A percentile compares a stretch with the other conserved stretches of the same genome.
phyloP scores from a whole-genome alignment of 2,329 filamentous ascomycete species.

The Aplosporella prunicola region DNA sequence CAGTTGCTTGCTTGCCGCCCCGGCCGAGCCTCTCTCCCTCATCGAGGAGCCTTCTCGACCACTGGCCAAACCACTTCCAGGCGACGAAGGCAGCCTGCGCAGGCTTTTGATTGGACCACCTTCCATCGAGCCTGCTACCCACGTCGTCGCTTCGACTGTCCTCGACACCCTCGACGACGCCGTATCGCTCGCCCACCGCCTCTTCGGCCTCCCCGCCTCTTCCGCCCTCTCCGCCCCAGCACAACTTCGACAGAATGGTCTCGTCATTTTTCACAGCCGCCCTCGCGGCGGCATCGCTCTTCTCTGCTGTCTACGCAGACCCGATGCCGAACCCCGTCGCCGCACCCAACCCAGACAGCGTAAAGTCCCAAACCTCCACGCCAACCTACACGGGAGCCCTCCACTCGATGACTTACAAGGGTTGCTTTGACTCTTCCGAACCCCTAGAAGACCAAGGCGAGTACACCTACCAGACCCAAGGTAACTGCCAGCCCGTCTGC shows the following conservation, averaged over 20 bases:
- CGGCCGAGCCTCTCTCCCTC: no score
- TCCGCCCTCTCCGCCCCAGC: no score
- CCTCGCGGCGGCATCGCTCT: constrained; percentile 22
- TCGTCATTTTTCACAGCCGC: constrained; percentile 23
- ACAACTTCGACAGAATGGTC: constrained; percentile 26
- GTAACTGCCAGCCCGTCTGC: constrained; percentile 48
- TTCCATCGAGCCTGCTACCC: background rate
- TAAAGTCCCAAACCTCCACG: constrained; percentile 18
- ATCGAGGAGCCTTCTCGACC: no score
- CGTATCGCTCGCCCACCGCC: no score
- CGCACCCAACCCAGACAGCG: constrained; percentile 10
- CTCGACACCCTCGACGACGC: no score
- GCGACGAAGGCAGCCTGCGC: background rate
- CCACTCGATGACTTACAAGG: constrained; percentile 27
- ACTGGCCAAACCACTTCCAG: no score
- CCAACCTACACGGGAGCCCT: constrained; percentile 22
- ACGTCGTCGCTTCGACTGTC: no score
- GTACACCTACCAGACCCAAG: constrained; percentile 45
- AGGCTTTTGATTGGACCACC: background rate
- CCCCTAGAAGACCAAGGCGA: constrained; percentile 39
- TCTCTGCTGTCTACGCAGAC: constrained; percentile 21
- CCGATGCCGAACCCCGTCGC: constrained; percentile 14
- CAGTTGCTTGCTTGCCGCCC: no score
- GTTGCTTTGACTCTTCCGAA: constrained; percentile 44
- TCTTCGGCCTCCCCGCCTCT: no score